These are phyloP conservation scores for Tulasnella sp. DNA, from an alignment of 768 basidiomycete species.

Conservation along the genomic window DNA sequence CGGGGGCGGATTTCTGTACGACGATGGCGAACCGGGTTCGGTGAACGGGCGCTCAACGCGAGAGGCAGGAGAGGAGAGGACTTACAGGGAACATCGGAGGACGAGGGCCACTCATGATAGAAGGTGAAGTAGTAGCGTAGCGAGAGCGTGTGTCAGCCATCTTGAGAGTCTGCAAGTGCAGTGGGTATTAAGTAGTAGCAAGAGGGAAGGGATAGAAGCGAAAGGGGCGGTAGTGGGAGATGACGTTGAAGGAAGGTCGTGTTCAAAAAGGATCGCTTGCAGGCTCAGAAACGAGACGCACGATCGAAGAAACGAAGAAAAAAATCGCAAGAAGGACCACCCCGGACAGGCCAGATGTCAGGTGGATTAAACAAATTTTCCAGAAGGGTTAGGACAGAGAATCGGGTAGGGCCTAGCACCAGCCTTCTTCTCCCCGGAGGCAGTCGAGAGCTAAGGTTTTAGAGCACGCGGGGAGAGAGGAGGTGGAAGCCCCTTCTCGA, in stretches of 20 bases:
- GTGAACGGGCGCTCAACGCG: neutral
- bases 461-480: neutral
- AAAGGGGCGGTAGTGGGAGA: constrained; percentile 19
- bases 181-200: constrained; percentile 15
- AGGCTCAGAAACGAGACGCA: neutral
- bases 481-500: neutral
- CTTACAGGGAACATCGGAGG: constrained; percentile 31
- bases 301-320: constrained; percentile 1
- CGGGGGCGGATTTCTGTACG: constrained; percentile 20
- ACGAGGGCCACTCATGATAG: constrained; percentile 12
- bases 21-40: neutral
- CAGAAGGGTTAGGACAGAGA: neutral
- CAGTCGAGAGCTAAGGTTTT: constrained; percentile 10
- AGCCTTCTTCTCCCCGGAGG: constrained; percentile 15
- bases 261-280: constrained; percentile 19
- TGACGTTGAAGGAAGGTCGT: constrained; percentile 9
- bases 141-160: constrained; percentile 13
- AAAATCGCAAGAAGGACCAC: constrained; percentile 2
- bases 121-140: neutral
- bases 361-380: constrained; percentile 2
- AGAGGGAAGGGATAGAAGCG: neutral
- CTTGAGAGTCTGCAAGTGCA: neutral
- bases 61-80: neutral
- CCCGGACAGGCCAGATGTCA: constrained; percentile 17
- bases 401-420: constrained; percentile 19